Base-by-base conservation (phyloP, 169 alveolate genomes). In the Theileria orientalis region DNA sequence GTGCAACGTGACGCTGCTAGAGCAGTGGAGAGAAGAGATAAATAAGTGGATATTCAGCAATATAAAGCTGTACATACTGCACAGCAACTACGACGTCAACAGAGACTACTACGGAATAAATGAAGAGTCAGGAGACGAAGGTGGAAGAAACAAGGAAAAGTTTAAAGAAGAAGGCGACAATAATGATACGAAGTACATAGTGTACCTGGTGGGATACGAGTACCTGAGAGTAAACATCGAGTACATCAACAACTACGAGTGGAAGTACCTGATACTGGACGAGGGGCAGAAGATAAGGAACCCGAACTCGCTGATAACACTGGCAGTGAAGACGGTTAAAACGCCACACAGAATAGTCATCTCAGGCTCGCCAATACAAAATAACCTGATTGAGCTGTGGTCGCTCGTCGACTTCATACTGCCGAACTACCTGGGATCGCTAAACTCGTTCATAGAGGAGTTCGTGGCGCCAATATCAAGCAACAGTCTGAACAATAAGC, bases 261-360 rank as follows among this genome's bases (percentile, higher is more conserved):
- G 93, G 93, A 75, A 86, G 47, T 95, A 93, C 68, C 73, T 94
- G 32, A 90, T 95, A 32, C 76, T 96, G 29, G 99, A 96, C 84
- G 99, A 96, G 75, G 98, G 97, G 32, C 98, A 96, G 76, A 87
- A 94, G 29, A 91, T 96, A n/a, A 95, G 96, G 79, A 96, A 96
- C 75, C 94, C 96, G 0, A 92, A 92, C 54, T 91, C 97, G 11
- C 91, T 92, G 46, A 85, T 91, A 33, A 91, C 95, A 37, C 79
- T 90, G 69, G 92, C 96, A 3, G 93, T 93, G 8, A 92, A 91
- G 61, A 75, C 90, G 8, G 62, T 96, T 0, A 87, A 92, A 46
- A 87, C 95, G 0, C 92, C 95, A 30, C 92, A 91, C 69, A 92
- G 95, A 67, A 57, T 95, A 16, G 83, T 94, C 11, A 75, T 95